Conservation (phyloP, 2,329 filamentous ascomycete genomes). For the Claviceps quebecensis region DNA sequence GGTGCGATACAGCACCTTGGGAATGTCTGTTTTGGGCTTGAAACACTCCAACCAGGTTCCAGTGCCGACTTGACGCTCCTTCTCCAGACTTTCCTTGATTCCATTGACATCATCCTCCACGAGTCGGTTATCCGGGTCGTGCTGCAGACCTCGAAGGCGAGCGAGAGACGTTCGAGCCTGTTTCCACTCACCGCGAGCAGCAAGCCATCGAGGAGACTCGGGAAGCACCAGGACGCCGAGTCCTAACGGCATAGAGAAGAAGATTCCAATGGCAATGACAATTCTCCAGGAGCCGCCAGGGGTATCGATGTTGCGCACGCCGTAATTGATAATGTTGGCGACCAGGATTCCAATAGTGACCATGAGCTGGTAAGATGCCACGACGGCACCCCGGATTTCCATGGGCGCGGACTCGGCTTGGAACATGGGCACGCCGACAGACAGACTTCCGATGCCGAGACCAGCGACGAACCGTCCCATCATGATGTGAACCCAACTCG, state of each 20-base stretch:
- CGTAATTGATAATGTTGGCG: slow-evolving; percentile 40
- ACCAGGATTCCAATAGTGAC: slow-evolving; percentile 56
- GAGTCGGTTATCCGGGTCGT: slow-evolving; percentile 28
- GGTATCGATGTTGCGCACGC: slow-evolving; percentile 28
- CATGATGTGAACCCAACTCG: slow-evolving; percentile 50
- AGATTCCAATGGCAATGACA: slow-evolving; percentile 41
- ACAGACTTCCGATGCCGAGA: slow-evolving; percentile 52
- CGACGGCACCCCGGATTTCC: slow-evolving; percentile 48
- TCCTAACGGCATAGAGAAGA: slow-evolving; percentile 37
- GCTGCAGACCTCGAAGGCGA: slow-evolving; percentile 35
- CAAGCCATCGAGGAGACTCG: slow-evolving; percentile 44
- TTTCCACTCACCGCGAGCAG: slow-evolving; percentile 31
- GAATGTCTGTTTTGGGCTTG: slow-evolving; percentile 33
- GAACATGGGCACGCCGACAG: slow-evolving; percentile 52
- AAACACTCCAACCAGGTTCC: slow-evolving; percentile 48
- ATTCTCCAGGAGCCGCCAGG: slow-evolving; percentile 43
- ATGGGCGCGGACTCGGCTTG: slow-evolving; percentile 50
- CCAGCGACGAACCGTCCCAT: slow-evolving; percentile 53
- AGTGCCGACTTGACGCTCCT: slow-evolving; percentile 28
- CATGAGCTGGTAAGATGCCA: slow-evolving; percentile 60
- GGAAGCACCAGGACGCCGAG: slow-evolving; percentile 39
- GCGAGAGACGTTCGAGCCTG: slow-evolving; percentile 36
- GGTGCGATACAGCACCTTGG: slow-evolving; percentile 50
- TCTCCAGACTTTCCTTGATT: slow-evolving; percentile 33
- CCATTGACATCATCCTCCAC: slow-evolving; percentile 40